Conservation (phyloP, 2,329 filamentous ascomycete genomes). For the Drechslerella dactyloides region DNA sequence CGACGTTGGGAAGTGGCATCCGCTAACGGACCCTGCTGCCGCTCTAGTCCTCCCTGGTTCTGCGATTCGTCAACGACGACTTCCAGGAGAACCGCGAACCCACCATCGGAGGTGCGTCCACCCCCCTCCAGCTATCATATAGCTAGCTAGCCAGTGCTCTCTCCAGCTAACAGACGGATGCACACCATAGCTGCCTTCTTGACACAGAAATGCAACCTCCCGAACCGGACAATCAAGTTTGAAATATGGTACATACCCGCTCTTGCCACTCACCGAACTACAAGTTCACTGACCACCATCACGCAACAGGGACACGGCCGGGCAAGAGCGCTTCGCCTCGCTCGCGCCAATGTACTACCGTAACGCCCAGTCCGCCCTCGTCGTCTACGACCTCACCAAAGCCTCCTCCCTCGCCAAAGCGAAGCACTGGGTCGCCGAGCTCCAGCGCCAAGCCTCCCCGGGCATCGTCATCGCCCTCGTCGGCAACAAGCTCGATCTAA, state of each 20-base stretch:
- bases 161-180: neutral
- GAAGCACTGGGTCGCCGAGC: constrained; percentile 97
- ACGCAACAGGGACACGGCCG: constrained; percentile 76
- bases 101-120: constrained; percentile 83
- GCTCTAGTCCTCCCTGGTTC: constrained; percentile 85
- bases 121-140: constrained; percentile 1
- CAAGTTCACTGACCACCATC: neutral
- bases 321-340: constrained; percentile 95
- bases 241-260: constrained; percentile 72
- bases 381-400: constrained; percentile 98
- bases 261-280: neutral
- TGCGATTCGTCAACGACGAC: constrained; percentile 99
- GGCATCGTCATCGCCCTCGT: constrained; percentile 97
- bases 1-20: neutral
- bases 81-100: constrained; percentile 99
- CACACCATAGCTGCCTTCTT: constrained; percentile 79
- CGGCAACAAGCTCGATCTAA: constrained; percentile 94
- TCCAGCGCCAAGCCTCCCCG: constrained; percentile 92
- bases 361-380: constrained; percentile 94
- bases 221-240: constrained; percentile 88
- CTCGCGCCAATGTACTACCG: constrained; percentile 99
- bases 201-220: constrained; percentile 97
- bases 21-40: constrained; percentile 19
- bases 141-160: constrained; percentile 42
- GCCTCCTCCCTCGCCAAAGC: constrained; percentile 93